Conservation (phyloP, 148 eudicot genomes). For the Fallopia convolvulus region DNA sequence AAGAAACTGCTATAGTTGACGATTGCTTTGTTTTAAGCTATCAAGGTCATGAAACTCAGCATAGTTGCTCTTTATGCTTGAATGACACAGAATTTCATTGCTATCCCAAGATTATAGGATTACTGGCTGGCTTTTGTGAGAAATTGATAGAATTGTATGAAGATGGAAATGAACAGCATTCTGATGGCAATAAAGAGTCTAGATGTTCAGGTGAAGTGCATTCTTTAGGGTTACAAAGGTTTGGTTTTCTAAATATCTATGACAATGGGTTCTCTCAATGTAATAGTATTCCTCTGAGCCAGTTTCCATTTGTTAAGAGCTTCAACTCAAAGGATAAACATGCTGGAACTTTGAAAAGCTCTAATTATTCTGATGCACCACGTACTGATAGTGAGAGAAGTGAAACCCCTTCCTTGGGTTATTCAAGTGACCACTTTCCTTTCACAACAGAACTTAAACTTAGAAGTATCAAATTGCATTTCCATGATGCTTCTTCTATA, state of each 20-base stretch:
- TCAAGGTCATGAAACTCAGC: slow-evolving; percentile 23
- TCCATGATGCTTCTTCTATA: slow-evolving; percentile 74
- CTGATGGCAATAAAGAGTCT: slow-evolving; percentile 20
- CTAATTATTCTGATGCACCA: slow-evolving; percentile 13
- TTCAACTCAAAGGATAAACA: slow-evolving; percentile 24
- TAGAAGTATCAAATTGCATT: slow-evolving; percentile 41
- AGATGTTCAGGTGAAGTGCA: slow-evolving; percentile 21
- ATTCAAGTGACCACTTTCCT: slow-evolving; percentile 12
- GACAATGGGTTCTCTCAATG: slow-evolving; percentile 39
- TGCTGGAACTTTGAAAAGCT: slow-evolving; percentile 19
- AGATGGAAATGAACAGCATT: slow-evolving; percentile 23
- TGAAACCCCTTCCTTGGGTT: slow-evolving; percentile 15
- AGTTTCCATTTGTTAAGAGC: slow-evolving; percentile 47
- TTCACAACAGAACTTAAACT: slow-evolving; percentile 33
- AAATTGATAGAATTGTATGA: slow-evolving; percentile 25
- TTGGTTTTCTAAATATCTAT: slow-evolving; percentile 51
- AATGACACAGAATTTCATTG: slow-evolving; percentile 59
- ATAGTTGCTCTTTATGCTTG: slow-evolving; percentile 28
- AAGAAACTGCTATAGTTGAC: slow-evolving; percentile 18
- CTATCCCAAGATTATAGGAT: slow-evolving; percentile 56
- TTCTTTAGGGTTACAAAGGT: slow-evolving; percentile 29
- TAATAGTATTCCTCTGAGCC: slow-evolving; percentile 37
- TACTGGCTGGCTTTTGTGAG: slow-evolving; percentile 44
- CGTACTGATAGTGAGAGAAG: slow-evolving; percentile 13
- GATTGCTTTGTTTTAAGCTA: slow-evolving; percentile 49